Evolutionary conservation across 1,139 yeast species (phyloP), one percentile per base, ranked within the genome.

Genomic region (Yamadazyma membranifaciens): DNA sequence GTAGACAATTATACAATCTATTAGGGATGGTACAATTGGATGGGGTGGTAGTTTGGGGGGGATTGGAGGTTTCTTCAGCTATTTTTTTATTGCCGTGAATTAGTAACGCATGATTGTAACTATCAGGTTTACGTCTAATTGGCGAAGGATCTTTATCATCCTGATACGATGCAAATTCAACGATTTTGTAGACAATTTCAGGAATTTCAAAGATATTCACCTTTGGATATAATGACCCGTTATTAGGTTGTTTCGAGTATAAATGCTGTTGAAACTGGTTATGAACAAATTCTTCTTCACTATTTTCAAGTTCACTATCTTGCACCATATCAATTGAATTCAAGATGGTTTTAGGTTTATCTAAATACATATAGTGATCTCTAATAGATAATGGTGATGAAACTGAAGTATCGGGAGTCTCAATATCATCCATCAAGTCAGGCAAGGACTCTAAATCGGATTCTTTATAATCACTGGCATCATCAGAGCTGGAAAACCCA

Each of bases 141-240:
- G 86, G 84, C 0, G 78, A 62, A 10, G 60, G 60, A 54, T 84
- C 91, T 4, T 59, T 57, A 6, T 78, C 65, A 40, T 54, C 58
- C 45, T 64, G 69, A 28, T 65, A 63, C 36, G 84, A 87, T 11
- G 87, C 81, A 57, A 68, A 78, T 17, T 69, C 65, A 22, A 88
- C 54, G 12, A 89, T 85, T 44, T 72, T 69, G 48, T 73, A 63
- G 14, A 88, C 69, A 42, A 89, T 82, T 59, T 89, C 96, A 0
- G 96, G 96, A 14, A 84, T 80, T 39, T 71, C 70, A 54, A 88
- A 83, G 5, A 88, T 83, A 16, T 67, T 64, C 42, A 74, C 78
- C 13, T 25, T 25, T 16, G 20, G 20, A 11, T 12, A 14, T 10
- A 17, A n/a, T 9, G 27, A 20, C 3, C 2, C 4, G 11, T 13